phyloP scores from a whole-genome alignment of 257 asterid genomes.

The Rauvolfia tetraphylla region DNA sequence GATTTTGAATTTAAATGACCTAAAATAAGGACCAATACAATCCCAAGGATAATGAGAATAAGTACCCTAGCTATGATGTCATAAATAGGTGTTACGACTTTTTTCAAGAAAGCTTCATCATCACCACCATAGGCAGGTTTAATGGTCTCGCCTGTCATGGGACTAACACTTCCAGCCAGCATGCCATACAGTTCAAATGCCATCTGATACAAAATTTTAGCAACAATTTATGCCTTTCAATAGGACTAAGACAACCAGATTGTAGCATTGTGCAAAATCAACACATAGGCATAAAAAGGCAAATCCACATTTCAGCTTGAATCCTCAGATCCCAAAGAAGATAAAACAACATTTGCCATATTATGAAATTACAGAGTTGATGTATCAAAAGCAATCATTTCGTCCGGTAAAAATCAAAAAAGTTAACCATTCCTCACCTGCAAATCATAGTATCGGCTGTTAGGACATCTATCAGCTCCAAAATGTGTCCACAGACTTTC shows the following conservation, averaged over 20 bases:
- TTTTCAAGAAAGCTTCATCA: conserved; percentile 83
- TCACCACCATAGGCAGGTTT: conserved; percentile 96
- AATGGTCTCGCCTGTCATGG: conserved; percentile 86
- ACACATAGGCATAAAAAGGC: not conserved
- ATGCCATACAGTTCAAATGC: conserved; percentile 88
- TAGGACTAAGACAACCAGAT: not conserved
- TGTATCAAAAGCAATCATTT: not conserved
- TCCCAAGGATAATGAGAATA: conserved; percentile 11
- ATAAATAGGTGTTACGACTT: conserved; percentile 86
- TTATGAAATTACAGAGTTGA: not conserved
- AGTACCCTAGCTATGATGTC: conserved; percentile 62
- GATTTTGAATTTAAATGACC: not conserved
- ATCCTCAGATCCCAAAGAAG: not conserved
- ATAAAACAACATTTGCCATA: not conserved
- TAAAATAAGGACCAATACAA: not conserved
- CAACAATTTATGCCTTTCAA: conserved; percentile 1
- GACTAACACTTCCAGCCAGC: conserved; percentile 95
- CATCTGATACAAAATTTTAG: conserved; percentile 48
- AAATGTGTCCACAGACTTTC: not conserved
- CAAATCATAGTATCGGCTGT: not conserved
- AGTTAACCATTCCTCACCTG: not conserved
- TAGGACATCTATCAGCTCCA: not conserved
- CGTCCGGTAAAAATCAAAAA: not conserved
- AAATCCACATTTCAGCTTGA: not conserved
- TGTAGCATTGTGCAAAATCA: conserved; percentile 4